Conservation (phyloP, 1,284 basidiomycete species). For the Heterobasidion occidentale region DNA sequence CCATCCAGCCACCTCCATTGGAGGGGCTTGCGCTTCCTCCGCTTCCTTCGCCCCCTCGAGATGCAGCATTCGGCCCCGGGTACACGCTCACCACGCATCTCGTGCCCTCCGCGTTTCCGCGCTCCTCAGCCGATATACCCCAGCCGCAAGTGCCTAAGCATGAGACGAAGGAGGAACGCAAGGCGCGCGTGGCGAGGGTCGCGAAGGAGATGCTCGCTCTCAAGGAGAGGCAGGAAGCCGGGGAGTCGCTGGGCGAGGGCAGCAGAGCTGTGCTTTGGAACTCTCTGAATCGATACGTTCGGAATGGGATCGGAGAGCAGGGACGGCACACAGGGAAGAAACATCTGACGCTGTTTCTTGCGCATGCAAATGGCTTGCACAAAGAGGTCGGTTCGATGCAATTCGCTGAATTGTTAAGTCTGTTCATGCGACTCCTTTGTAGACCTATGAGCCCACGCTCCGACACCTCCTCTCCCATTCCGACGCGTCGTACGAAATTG, state of each 20-base stretch:
- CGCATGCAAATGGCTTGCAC: constrained; percentile 77
- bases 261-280: constrained; percentile 41
- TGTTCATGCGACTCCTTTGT: background rate
- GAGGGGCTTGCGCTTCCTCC: constrained; percentile 11
- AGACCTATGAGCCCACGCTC: constrained; percentile 27
- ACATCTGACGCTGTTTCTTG: constrained; percentile 62
- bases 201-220: constrained; percentile 12
- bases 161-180: constrained; percentile 23
- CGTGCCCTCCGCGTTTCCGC: constrained; percentile 64
- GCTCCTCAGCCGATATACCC: constrained; percentile 39
- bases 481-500: constrained; percentile 26
- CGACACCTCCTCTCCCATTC: constrained; percentile 32
- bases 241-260: constrained; percentile 16
- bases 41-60: constrained; percentile 18
- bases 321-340: background rate
- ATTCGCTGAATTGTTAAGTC: background rate
- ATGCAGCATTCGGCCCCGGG: constrained; percentile 13
- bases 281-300: constrained; percentile 48
- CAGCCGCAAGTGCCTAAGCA: constrained; percentile 25
- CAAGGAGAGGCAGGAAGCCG: constrained; percentile 17
- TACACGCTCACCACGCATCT: constrained; percentile 58
- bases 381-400: constrained; percentile 54
- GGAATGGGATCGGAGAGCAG: constrained; percentile 12
- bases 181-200: constrained; percentile 15
- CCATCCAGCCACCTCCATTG: constrained; percentile 10